Evolutionary conservation across 1,284 basidiomycete genomes (phyloP).

Genomic region (Marasmius fiardii): DNA sequence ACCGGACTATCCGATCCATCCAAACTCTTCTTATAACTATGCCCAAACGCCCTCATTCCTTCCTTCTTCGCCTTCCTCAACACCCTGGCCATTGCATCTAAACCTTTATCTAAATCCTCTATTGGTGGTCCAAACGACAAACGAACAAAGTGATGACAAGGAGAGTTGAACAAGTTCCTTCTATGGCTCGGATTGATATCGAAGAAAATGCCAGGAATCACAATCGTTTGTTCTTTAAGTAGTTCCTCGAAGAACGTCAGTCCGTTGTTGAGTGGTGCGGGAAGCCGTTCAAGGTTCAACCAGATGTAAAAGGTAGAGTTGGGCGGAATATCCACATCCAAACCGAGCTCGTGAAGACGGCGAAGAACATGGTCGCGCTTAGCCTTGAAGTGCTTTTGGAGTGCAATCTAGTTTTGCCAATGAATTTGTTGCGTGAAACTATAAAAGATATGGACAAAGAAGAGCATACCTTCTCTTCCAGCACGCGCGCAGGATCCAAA

Average conservation of each 20-base stretch:
- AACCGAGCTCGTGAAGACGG: conserved; percentile 74
- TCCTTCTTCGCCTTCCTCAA: conserved; percentile 66
- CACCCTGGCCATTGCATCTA: conserved; percentile 81
- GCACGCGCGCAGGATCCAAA: conserved; percentile 68
- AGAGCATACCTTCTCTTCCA: conserved; percentile 63
- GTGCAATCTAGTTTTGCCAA: conserved; percentile 45
- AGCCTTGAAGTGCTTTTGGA: conserved; percentile 86
- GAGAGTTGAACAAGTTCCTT: conserved; percentile 85
- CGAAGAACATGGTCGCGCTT: conserved; percentile 89
- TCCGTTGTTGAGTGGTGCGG: conserved; percentile 83
- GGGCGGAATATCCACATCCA: conserved; percentile 76
- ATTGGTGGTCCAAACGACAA: conserved; percentile 87
- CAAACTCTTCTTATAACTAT: conserved; percentile 60
- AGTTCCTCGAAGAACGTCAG: conserved; percentile 95
- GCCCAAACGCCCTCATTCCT: conserved; percentile 59
- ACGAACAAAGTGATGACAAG: conserved; percentile 87
- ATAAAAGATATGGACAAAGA: neutral
- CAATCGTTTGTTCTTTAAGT: conserved; percentile 86
- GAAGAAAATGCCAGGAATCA: conserved; percentile 90
- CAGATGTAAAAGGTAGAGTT: conserved; percentile 88
- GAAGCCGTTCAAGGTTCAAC: conserved; percentile 79
- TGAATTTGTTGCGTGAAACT: neutral
- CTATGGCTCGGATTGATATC: conserved; percentile 83
- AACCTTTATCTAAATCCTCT: conserved; percentile 78
- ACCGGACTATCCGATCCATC: conserved; percentile 24